Conservation (phyloP, 371 early-diverging fungal genomes). For the Mortierella sp. region DNA sequence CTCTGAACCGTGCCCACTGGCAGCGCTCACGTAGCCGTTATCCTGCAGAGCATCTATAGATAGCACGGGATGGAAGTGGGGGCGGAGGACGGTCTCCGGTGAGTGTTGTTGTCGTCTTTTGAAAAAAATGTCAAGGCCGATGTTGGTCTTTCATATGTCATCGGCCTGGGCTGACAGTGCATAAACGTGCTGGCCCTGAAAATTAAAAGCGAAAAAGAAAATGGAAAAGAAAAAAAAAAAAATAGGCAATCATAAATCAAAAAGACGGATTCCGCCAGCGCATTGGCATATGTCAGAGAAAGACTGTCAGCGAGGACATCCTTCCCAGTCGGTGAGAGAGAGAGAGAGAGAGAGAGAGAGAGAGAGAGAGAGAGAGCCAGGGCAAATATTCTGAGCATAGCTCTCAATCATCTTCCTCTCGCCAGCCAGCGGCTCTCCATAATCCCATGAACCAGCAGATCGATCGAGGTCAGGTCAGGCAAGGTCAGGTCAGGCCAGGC, state of each 20-base stretch:
- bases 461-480: neutral
- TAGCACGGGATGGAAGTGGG: constrained; percentile 1
- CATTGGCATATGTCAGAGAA: too few species aligned
- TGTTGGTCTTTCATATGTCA: too few species aligned
- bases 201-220: too few species aligned
- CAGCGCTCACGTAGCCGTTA: constrained; percentile 55
- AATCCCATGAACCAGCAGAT: neutral
- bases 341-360: neutral
- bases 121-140: neutral
- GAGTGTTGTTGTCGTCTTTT: neutral
- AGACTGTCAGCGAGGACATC: too few species aligned
- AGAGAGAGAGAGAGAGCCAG: neutral
- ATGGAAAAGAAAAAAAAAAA: too few species aligned
- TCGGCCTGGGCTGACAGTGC: too few species aligned
- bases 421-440: neutral
- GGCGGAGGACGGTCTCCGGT: neutral
- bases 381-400: neutral
- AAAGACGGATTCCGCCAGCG: too few species aligned
- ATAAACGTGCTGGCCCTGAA: too few species aligned
- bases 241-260: too few species aligned
- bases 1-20: constrained; percentile 54
- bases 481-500: neutral
- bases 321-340: too few species aligned
- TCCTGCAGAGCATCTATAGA: constrained; percentile 38
- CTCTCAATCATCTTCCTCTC: neutral